A percentile compares a stretch with the other conserved stretches of the same genome.
Conservation (phyloP, 306 rosid species). For the Alnus rubra region DNA sequence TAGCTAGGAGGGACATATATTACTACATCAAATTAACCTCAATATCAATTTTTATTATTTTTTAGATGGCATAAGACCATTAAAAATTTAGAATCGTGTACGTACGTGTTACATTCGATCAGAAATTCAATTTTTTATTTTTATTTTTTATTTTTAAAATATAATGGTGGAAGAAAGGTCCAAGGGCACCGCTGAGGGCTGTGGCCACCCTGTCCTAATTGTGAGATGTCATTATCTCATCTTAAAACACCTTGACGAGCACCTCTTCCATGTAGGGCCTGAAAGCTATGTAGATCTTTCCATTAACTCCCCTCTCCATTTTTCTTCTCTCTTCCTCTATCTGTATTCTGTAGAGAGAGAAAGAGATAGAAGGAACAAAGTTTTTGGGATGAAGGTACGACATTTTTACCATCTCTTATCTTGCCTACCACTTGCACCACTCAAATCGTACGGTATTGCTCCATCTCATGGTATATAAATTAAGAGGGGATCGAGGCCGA, state of each 20-base stretch:
- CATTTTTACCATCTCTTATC: constrained; percentile 41
- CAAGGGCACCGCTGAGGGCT: constrained; percentile 77
- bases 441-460: constrained; percentile 29
- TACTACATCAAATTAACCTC: too few relatives aligned
- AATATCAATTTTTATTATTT: too few relatives aligned
- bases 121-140: too few relatives aligned
- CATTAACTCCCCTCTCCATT: constrained; percentile 40
- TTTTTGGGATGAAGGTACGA: background rate
- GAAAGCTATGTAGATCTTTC: constrained; percentile 81
- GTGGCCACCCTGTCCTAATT: constrained; percentile 79
- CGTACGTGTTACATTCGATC: too few relatives aligned
- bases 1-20: too few relatives aligned
- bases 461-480: constrained; percentile 26
- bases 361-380: background rate
- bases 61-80: too few relatives aligned
- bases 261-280: constrained; percentile 62
- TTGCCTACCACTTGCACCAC: constrained; percentile 30
- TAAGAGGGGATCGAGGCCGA: background rate
- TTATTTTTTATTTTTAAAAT: too few relatives aligned
- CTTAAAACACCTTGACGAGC: constrained; percentile 50
- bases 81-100: too few relatives aligned
- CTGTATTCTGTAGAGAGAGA: constrained; percentile 20
- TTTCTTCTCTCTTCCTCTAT: constrained; percentile 18
- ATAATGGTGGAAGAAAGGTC: constrained; percentile 53
- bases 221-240: constrained; percentile 73